These are phyloP conservation scores for Ganoderma sinense DNA, from an alignment of 1,284 basidiomycete species.

Conservation along the genomic window DNA sequence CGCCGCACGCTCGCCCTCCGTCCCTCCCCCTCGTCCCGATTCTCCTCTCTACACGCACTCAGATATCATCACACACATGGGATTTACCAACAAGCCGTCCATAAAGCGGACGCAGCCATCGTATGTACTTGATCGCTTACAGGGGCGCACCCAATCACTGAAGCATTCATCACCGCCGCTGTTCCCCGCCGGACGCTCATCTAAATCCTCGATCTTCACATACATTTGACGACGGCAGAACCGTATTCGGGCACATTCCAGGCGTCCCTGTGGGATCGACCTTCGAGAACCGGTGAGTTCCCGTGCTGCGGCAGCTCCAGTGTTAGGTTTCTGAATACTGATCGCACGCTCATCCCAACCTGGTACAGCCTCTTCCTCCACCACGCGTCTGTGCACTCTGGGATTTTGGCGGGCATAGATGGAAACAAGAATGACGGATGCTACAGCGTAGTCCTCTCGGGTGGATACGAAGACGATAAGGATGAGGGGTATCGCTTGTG, in stretches of 20 bases:
- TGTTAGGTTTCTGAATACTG: neutral
- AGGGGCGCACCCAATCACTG: neutral
- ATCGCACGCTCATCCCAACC: neutral
- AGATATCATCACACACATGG: constrained; percentile 1
- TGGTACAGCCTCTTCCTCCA: constrained; percentile 23
- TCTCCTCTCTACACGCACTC: neutral
- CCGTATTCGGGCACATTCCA: constrained; percentile 34
- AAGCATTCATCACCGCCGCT: neutral
- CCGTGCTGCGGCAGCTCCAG: neutral
- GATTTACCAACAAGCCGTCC: constrained; percentile 21
- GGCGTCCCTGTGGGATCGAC: constrained; percentile 33
- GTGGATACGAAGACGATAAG: constrained; percentile 49
- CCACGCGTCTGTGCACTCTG: constrained; percentile 30
- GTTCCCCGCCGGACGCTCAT: constrained; percentile 5
- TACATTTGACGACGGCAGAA: constrained; percentile 11
- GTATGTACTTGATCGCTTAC: constrained; percentile 9
- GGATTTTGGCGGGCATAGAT: constrained; percentile 32
- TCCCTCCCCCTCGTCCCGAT: neutral
- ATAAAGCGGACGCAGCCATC: constrained; percentile 20
- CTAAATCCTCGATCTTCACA: neutral
- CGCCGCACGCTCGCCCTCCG: neutral
- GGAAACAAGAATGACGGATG: constrained; percentile 41
- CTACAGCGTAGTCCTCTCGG: constrained; percentile 50
- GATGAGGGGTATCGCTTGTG: constrained; percentile 50
- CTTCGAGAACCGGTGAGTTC: constrained; percentile 32